Percentiles rank a stretch among this genome's conserved stretches.
phyloP scores from a whole-genome alignment of 805 yeast genomes.

The Debaryomyces tyrocola region DNA sequence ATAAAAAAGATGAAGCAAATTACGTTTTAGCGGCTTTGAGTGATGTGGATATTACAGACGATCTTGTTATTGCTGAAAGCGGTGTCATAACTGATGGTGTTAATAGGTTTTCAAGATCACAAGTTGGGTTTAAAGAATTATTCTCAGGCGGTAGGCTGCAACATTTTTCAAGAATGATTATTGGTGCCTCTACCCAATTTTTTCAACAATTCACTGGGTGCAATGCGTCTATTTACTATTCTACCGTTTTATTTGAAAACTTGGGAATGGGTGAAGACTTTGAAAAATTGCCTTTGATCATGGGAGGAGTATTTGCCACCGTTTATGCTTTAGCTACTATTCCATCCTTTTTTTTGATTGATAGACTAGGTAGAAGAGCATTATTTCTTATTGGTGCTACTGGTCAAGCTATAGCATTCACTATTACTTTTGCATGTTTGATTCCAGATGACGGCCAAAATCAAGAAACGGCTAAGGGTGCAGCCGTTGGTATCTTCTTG shows the following conservation, averaged over 20 bases:
- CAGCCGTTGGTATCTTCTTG: slow-evolving; percentile 38
- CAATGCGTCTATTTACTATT: slow-evolving; percentile 34
- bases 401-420: slow-evolving; percentile 31
- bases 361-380: slow-evolving; percentile 34
- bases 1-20: slow-evolving; percentile 51
- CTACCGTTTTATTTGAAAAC: slow-evolving; percentile 29
- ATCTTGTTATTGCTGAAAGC: slow-evolving; percentile 42
- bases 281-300: slow-evolving; percentile 21
- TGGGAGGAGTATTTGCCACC: slow-evolving; percentile 32
- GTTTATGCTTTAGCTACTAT: slow-evolving; percentile 30
- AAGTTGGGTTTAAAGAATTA: slow-evolving; percentile 33
- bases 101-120: slow-evolving; percentile 44
- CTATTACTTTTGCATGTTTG: slow-evolving; percentile 20
- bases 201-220: slow-evolving; percentile 35
- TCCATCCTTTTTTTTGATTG: slow-evolving; percentile 34
- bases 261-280: slow-evolving; percentile 23
- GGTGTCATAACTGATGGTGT: slow-evolving; percentile 49
- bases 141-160: slow-evolving; percentile 32
- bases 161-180: slow-evolving; percentile 32
- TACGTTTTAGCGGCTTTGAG: slow-evolving; percentile 39
- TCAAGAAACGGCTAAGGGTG: slow-evolving; percentile 14
- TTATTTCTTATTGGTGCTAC: slow-evolving; percentile 32
- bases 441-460: slow-evolving; percentile 14
- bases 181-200: slow-evolving; percentile 27
- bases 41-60: slow-evolving; percentile 31